These are phyloP conservation scores for Brassica hybrid DNA, from an alignment of 441 rosid species.

Conservation along the genomic window DNA sequence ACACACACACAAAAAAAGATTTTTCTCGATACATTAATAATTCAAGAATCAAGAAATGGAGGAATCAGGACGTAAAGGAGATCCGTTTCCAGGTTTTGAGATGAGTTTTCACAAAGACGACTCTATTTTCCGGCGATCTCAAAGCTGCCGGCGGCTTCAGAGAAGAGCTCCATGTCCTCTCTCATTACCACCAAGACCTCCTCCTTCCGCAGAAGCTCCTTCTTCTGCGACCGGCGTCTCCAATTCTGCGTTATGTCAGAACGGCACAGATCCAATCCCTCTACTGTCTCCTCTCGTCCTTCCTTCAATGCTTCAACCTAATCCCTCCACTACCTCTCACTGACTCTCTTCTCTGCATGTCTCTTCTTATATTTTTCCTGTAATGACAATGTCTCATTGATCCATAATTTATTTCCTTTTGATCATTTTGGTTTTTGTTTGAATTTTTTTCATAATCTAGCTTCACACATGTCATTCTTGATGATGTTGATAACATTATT, in stretches of 20 bases:
- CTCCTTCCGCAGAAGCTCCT: constrained; percentile 36
- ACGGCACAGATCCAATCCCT: constrained; percentile 74
- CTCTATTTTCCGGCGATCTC: constrained; percentile 51
- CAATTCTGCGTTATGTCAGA: constrained; percentile 50
- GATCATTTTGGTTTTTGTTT: constrained; percentile 1
- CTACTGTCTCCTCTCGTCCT: constrained; percentile 76
- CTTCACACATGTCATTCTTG: neutral
- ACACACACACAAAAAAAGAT: constrained; percentile 13
- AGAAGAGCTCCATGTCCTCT: constrained; percentile 68
- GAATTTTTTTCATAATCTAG: neutral
- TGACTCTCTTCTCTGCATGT: neutral
- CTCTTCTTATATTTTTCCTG: neutral
- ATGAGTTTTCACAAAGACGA: constrained; percentile 58
- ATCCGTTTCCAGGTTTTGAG: constrained; percentile 69
- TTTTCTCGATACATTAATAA: neutral
- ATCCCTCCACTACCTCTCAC: constrained; percentile 35
- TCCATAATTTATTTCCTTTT: neutral
- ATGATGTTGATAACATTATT: neutral
- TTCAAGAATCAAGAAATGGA: constrained; percentile 47
- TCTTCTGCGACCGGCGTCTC: constrained; percentile 35
- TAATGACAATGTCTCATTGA: neutral
- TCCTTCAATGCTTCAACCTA: constrained; percentile 56
- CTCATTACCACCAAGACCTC: constrained; percentile 53
- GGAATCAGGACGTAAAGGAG: constrained; percentile 43
- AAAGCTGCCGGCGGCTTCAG: constrained; percentile 58